A percentile compares a stretch with the other conserved stretches of the same genome.
These are phyloP conservation scores for Camillea tinctor DNA, from an alignment of 2,329 filamentous ascomycete genomes.

Conservation along the genomic window DNA sequence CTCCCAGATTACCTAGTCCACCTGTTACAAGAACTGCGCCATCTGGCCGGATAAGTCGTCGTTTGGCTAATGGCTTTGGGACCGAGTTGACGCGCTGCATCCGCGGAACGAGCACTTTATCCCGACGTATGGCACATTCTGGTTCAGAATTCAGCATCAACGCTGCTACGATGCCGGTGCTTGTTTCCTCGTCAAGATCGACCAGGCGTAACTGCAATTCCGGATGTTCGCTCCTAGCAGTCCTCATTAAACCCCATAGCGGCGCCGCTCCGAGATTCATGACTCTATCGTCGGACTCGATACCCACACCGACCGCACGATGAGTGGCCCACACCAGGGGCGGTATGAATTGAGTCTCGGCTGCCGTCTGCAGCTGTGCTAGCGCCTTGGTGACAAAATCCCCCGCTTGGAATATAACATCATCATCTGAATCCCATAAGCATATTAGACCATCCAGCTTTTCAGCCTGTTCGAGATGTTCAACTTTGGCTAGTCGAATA, in stretches of 20 bases:
- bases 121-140: constrained; percentile 22
- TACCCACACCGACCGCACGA: constrained; percentile 21
- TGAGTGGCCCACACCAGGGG: constrained; percentile 28
- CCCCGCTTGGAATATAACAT: constrained; percentile 19
- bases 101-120: constrained; percentile 20
- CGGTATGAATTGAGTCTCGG: constrained; percentile 13
- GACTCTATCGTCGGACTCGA: constrained; percentile 14
- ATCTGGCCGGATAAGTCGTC: constrained; percentile 18
- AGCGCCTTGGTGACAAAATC: constrained; percentile 19
- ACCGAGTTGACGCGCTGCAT: constrained; percentile 15
- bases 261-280: constrained; percentile 20
- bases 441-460: constrained; percentile 26
- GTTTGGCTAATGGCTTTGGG: constrained; percentile 5
- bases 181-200: constrained; percentile 20
- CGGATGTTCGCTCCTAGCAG: constrained; percentile 29
- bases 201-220: constrained; percentile 27
- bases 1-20: constrained; percentile 29
- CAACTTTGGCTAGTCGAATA: constrained; percentile 10
- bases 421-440: constrained; percentile 23
- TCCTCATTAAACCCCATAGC: constrained; percentile 31
- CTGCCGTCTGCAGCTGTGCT: constrained; percentile 24
- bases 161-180: constrained; percentile 6
- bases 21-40: constrained; percentile 31
- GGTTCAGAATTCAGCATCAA: constrained; percentile 17
- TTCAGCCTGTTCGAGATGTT: constrained; percentile 18